Base-by-base conservation (phyloP, 805 yeast species). In the Ogataea pignaliae region DNA sequence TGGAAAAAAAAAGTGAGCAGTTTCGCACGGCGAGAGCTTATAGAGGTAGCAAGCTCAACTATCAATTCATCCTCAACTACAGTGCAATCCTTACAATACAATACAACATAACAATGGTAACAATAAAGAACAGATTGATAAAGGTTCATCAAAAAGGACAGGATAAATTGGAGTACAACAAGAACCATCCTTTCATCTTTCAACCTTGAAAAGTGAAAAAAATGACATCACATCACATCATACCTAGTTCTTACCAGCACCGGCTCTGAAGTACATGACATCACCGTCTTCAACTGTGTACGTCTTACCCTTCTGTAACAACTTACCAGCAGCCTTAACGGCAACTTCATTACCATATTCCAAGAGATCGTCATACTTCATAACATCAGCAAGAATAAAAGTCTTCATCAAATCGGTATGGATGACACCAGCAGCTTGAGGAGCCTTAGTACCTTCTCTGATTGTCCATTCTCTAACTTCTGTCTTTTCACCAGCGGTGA, bases 391-490 rank as follows among this genome's bases (percentile, higher is more conserved):
- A 58, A 79, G 77, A 38, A 89, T 79, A 61, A 89, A 89, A 0
- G 95, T 85, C 56, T 82, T 78, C 66, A 84, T 82, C 43, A 88
- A 67, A 61, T 88, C 97, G 8, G 88, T 84, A 61, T 89, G 97
- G 47, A 89, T 89, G 30, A 84, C 83, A 17, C 90, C 95, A 1
- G 97, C 97, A 2, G 95, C 96, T 50, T 86, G 86, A 33, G 91
- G 90, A 2, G 95, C 96, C 32, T 79, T 76, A 14, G 85, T 76
- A 29, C 88, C 87, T 41, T 72, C 71, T 59, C 90, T 75, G 43
- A 89, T 73, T 14, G 89, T 85, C 97, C 97, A 89, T 63, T 89
- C 95, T 57, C 91, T 72, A 10, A 85, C 90, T 65, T 89, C 96
- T 32, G 59, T 61, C 41, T 74, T 71, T 21, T 82, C 81, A 28